These are phyloP conservation scores for Chamaecrista fasciculata DNA, from an alignment of 306 rosid genomes.

Conservation along the genomic window DNA sequence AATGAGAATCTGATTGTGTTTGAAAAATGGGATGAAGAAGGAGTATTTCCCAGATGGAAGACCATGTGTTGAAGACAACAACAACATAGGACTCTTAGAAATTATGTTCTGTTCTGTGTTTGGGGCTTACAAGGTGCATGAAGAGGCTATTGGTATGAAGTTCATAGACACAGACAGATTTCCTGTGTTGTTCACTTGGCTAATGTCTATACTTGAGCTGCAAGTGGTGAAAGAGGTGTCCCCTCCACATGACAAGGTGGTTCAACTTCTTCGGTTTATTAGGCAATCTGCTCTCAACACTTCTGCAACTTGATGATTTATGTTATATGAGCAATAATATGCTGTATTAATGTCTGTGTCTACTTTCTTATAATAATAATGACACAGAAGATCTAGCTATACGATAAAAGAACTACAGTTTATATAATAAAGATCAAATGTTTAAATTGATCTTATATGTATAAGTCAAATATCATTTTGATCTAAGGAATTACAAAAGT, in stretches of 20 bases:
- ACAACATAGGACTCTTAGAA: constrained; percentile 27
- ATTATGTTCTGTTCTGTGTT: constrained; percentile 6
- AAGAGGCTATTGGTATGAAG: constrained; percentile 26
- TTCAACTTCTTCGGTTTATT: background rate
- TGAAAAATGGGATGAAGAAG: constrained; percentile 45
- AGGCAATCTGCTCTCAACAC: constrained; percentile 24
- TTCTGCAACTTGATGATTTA: constrained; percentile 12
- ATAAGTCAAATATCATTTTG: too few relatives aligned
- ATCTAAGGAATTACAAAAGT: too few relatives aligned
- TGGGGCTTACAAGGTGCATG: constrained; percentile 13
- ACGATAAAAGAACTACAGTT: too few relatives aligned
- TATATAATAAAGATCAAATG: too few relatives aligned
- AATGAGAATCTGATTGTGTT: constrained; percentile 27
- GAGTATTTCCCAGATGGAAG: constrained; percentile 21
- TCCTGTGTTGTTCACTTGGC: constrained; percentile 37
- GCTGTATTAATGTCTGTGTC: too few relatives aligned
- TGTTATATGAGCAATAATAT: too few relatives aligned
- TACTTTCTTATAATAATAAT: too few relatives aligned
- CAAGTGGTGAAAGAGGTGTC: constrained; percentile 24
- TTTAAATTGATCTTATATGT: too few relatives aligned
- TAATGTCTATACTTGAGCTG: constrained; percentile 12
- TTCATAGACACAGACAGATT: constrained; percentile 32
- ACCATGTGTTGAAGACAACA: background rate
- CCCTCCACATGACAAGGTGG: constrained; percentile 29
- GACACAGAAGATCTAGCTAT: too few relatives aligned